Percentiles rank a stretch among this genome's conserved stretches.
Conservation (phyloP, 768 basidiomycete genomes). For the Rhodotorula taiwanensis region DNA sequence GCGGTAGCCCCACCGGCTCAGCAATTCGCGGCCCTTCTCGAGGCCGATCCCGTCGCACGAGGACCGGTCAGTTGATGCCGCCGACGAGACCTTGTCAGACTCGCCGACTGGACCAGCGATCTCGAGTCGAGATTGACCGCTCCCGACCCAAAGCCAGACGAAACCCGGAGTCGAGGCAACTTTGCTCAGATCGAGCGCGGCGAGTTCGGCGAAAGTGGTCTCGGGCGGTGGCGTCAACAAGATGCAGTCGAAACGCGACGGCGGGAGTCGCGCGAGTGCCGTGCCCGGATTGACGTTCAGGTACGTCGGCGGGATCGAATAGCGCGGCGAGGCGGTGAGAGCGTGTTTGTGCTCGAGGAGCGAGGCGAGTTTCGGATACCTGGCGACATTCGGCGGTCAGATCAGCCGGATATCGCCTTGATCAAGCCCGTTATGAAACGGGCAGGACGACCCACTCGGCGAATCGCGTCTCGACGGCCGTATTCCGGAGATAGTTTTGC, state of each 20-base stretch:
- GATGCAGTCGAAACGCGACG: conserved; percentile 77
- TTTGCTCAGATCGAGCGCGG: conserved; percentile 69
- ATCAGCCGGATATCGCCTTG: not conserved
- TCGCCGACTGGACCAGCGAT: conserved; percentile 50
- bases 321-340: conserved; percentile 60
- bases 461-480: conserved; percentile 78
- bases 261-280: not conserved
- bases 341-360: conserved; percentile 74
- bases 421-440: no score
- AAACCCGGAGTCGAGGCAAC: conserved; percentile 88
- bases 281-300: no score
- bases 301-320: conserved; percentile 45
- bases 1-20: conserved; percentile 85
- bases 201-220: conserved; percentile 72
- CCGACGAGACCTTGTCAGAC: no score
- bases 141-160: conserved; percentile 92
- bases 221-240: conserved; percentile 70
- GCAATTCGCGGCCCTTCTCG: conserved; percentile 80
- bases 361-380: conserved; percentile 89
- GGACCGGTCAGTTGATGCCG: not conserved
- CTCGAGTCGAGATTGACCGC: conserved; percentile 53
- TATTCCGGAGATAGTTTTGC: conserved; percentile 85
- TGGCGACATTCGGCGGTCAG: conserved; percentile 43
- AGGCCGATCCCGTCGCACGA: conserved; percentile 52
- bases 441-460: conserved; percentile 63